Evolutionary conservation across 2,329 filamentous ascomycete genomes (phyloP), one percentile per base, ranked within the genome.

Genomic region (Fusarium pilosicola): DNA sequence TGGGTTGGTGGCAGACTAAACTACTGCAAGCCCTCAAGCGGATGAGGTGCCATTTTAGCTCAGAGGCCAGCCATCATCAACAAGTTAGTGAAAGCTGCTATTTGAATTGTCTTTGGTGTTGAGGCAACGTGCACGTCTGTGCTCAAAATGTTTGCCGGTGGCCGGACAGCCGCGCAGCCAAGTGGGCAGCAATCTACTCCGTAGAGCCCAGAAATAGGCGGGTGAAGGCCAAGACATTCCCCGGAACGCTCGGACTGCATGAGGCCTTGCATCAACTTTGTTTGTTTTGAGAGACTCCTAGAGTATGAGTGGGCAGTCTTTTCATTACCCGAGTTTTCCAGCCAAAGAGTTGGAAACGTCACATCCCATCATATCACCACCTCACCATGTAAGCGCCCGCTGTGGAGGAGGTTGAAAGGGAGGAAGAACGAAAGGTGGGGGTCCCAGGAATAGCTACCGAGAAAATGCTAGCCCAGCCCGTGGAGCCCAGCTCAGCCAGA

Each of bases 21-120:
- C 68, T 75, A 76, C 74, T 75, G 76, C 74, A 77, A 76, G 73
- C 62, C 73, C 51, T 44, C 52, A 45, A 59, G 64, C 56, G 52
- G 52, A 60, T 62, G 49, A 52, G 32, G 49, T 22, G 64, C 65
- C 57, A 63, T 62, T 44, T 39, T 59, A 59, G 44, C 26, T 32
- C 30, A 38, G 26, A 38, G 32, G 60, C 42, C 42, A 63, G 63
- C 38, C 41, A 59, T 68, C 38, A 42, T 24, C 42, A 39, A 68
- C 48, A 38, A 48, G 18, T 36, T 49, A 36, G 32, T 24, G 39
- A 68, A 45, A 32, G 45, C 30, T 42, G 41, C 15, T 36, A 61
- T 32, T 32, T 46, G 28, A 26, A 38, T 38, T 52, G 63, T 39
- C 32, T 52, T 45, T 69, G 64, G 65, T 68, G 56, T 68, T 69